phyloP scores from a whole-genome alignment of 1,284 basidiomycete species.

The Austroboletus rostrupii region DNA sequence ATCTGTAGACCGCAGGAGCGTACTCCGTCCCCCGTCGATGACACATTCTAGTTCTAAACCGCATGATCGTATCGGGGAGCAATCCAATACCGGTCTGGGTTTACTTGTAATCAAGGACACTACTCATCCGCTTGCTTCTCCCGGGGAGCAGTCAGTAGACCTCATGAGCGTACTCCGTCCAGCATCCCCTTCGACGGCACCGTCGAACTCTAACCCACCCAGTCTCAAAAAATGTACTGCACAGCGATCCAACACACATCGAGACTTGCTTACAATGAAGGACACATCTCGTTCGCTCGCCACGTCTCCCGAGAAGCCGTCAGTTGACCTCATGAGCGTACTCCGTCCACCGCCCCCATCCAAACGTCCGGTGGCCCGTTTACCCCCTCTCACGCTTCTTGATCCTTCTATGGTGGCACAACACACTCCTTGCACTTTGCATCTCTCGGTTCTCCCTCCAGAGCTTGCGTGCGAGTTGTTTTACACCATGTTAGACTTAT shows the following conservation, averaged over 20 bases:
- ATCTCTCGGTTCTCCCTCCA: slow-evolving; percentile 62
- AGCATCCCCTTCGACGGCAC: slow-evolving; percentile 36
- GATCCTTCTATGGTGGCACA: slow-evolving; percentile 59
- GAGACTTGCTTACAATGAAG: slow-evolving; percentile 14
- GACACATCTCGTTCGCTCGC: slow-evolving; percentile 12
- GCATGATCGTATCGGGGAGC: slow-evolving; percentile 17
- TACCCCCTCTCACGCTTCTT: slow-evolving; percentile 54
- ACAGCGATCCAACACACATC: slow-evolving; percentile 1
- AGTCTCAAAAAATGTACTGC: slow-evolving; percentile 21
- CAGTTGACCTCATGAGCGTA: slow-evolving; percentile 51
- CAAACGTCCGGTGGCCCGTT: slow-evolving; percentile 35
- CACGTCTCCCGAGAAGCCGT: slow-evolving; percentile 27
- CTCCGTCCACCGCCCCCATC: slow-evolving; percentile 49
- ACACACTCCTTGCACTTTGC: slow-evolving; percentile 75
- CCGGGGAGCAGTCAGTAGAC: slow-evolving; percentile 36
- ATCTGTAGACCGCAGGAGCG: slow-evolving; percentile 52
- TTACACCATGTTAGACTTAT: slow-evolving; percentile 62
- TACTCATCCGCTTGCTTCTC: slow-evolving; percentile 12
- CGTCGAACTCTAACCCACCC: slow-evolving; percentile 22
- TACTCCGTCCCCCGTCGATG: slow-evolving; percentile 46
- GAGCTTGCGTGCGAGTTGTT: slow-evolving; percentile 71
- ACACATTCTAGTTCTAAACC: slow-evolving; percentile 20
- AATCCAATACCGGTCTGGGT: not conserved
- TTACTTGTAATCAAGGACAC: slow-evolving; percentile 16
- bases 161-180: slow-evolving; percentile 56